Evolutionary conservation across 176 grass and related monocot genomes (phyloP), one percentile per base, ranked within the genome.

Genomic region (Rhynchospora breviuscula): DNA sequence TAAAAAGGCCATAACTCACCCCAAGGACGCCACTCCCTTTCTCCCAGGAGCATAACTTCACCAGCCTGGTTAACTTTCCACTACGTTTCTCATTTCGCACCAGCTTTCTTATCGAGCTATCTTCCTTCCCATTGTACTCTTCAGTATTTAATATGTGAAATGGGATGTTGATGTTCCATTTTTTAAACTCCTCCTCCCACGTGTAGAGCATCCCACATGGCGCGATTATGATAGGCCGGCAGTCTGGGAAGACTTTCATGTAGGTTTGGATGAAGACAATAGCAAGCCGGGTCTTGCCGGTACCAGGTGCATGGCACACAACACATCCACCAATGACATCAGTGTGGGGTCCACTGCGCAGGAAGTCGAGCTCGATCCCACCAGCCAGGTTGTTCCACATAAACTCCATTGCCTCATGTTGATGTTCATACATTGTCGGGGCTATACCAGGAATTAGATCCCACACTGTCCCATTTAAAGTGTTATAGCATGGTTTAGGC

Each of bases 321-420:
- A 98, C 93, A 79, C 96, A 98, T 63, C 96, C 96, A 61, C 96
- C 94, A 86, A 92, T 81, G 81, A 94, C 89, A 73, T 94, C 89
- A 85, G 90, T 82, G 53, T 84, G 81, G 70, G 90, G 86, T 44
- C 84, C 83, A 63, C 75, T 84, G 40, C 87, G 93, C 60, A 94
- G n/a, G 85, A 90, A 81, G 86, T 94, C 83, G 65, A 92, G 90
- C 61, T 89, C 85, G 81, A 97, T 89, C 60, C 85, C 88, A 33
- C 94, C 94, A 1, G 91, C 92, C 56, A 94, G 59, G 81, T 94
- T 97, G 88, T 89, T 91, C 94, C 92, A 97, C 92, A 97, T 94
- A 86, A 97, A 97, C 75, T 97, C 94, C 78, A 97, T 90, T 85
- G 94, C 94, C 88, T 97, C 87, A 4, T 66, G 75, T 67, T 97